phyloP scores from a whole-genome alignment of 2,329 filamentous ascomycete species.

The Cladosporium phlei region DNA sequence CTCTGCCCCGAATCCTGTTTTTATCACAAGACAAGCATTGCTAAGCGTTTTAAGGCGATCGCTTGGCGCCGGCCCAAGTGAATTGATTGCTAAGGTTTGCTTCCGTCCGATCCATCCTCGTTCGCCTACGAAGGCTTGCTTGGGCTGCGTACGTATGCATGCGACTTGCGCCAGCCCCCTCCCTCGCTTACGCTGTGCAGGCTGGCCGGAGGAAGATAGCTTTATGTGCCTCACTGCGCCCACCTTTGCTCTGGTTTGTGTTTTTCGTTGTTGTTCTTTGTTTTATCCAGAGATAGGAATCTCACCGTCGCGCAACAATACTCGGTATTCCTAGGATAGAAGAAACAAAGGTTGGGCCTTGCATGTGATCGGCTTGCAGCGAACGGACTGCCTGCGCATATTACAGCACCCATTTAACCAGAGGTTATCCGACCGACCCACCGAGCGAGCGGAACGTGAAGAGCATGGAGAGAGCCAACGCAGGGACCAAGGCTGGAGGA shows the following conservation, averaged over 20 bases:
- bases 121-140: neutral
- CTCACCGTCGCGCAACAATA: no score
- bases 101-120: slow-evolving; percentile 1
- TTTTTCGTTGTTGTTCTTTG: no score
- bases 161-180: no score
- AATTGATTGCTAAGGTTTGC: neutral
- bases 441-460: neutral
- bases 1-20: neutral
- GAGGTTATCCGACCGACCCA: no score
- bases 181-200: no score
- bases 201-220: no score
- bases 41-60: slow-evolving; percentile 7
- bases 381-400: no score
- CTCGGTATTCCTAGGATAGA: no score
- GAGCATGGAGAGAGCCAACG: slow-evolving; percentile 3
- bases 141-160: no score
- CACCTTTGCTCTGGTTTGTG: no score
- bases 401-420: neutral
- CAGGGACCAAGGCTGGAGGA: neutral
- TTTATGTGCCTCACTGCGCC: no score
- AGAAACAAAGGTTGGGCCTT: neutral
- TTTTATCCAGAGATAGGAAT: no score
- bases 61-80: slow-evolving; percentile 4
- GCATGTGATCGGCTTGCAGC: neutral
- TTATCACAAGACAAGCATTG: neutral